Percentiles rank a stretch among this genome's conserved stretches.
These are phyloP conservation scores for Calycina herbarum DNA, from an alignment of 2,329 filamentous ascomycete species.

Conservation along the genomic window DNA sequence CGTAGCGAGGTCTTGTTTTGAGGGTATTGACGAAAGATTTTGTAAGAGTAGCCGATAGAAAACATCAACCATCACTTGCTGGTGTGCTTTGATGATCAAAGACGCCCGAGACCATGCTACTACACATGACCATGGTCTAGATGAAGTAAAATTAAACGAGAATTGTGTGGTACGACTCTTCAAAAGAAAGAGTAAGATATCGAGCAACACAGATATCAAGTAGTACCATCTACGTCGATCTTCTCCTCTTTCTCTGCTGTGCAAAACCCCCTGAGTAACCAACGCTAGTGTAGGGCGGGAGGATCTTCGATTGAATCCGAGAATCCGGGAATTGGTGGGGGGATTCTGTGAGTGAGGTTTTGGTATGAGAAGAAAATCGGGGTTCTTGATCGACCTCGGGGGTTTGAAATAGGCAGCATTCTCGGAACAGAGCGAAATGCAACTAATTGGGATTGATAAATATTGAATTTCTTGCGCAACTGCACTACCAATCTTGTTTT, in stretches of 20 bases:
- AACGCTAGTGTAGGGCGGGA: background rate
- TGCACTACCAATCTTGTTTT: background rate
- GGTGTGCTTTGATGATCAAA: too few species aligned
- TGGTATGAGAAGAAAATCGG: background rate
- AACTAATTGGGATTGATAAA: background rate
- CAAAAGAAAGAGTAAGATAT: background rate
- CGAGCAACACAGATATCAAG: background rate
- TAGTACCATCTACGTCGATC: background rate
- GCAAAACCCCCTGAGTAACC: background rate
- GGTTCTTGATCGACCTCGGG: background rate
- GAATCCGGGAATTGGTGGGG: background rate
- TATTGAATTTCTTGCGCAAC: slow-evolving; percentile 3
- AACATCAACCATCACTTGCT: too few species aligned
- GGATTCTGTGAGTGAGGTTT: background rate
- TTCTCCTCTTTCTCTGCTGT: background rate
- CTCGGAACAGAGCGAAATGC: background rate
- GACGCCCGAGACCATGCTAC: background rate
- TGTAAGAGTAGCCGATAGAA: too few species aligned
- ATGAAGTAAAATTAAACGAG: background rate
- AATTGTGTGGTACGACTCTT: background rate
- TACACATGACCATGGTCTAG: background rate
- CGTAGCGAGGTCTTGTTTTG: too few species aligned
- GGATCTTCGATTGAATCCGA: background rate
- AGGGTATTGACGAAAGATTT: too few species aligned
- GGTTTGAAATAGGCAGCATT: background rate